phyloP scores from a whole-genome alignment of 1,139 yeast species.

The Candida pseudoviswanathii region DNA sequence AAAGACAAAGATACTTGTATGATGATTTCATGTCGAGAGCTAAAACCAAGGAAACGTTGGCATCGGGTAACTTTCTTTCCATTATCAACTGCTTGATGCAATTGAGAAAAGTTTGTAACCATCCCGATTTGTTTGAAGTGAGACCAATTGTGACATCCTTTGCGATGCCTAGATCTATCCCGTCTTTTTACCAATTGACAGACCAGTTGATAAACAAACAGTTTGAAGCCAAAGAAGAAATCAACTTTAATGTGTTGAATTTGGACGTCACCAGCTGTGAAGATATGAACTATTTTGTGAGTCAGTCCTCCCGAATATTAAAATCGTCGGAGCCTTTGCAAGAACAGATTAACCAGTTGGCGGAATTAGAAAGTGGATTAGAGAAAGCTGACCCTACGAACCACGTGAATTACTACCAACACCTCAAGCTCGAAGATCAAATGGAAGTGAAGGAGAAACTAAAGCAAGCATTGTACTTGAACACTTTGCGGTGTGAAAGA shows the following conservation, averaged over 20 bases:
- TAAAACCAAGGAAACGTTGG: conserved; percentile 89
- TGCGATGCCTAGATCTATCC: conserved; percentile 68
- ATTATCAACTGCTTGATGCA: conserved; percentile 98
- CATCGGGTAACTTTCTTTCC: conserved; percentile 92
- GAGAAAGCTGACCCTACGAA: conserved; percentile 46
- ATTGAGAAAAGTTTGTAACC: conserved; percentile 94
- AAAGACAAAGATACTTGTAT: conserved; percentile 86
- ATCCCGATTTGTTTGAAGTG: conserved; percentile 95
- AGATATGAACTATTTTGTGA: conserved; percentile 46
- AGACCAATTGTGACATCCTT: conserved; percentile 92
- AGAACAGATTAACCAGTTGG: conserved; percentile 45
- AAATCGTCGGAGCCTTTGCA: conserved; percentile 51
- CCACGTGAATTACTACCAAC: conserved; percentile 62
- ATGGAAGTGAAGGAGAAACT: conserved; percentile 51
- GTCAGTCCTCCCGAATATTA: conserved; percentile 45
- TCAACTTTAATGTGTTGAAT: conserved; percentile 63
- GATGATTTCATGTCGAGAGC: conserved; percentile 98
- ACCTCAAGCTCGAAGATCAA: conserved; percentile 53
- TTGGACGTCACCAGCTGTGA: conserved; percentile 57
- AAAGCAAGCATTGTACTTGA: conserved; percentile 63
- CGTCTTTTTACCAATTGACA: conserved; percentile 47
- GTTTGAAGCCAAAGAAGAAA: conserved; percentile 21
- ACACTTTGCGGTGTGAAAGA: conserved; percentile 60
- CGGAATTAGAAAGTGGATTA: conserved; percentile 29
- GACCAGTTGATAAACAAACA: conserved; percentile 47